Evolutionary conservation across 345 rosid genomes (phyloP).

Genomic region (Balakata baccata): DNA sequence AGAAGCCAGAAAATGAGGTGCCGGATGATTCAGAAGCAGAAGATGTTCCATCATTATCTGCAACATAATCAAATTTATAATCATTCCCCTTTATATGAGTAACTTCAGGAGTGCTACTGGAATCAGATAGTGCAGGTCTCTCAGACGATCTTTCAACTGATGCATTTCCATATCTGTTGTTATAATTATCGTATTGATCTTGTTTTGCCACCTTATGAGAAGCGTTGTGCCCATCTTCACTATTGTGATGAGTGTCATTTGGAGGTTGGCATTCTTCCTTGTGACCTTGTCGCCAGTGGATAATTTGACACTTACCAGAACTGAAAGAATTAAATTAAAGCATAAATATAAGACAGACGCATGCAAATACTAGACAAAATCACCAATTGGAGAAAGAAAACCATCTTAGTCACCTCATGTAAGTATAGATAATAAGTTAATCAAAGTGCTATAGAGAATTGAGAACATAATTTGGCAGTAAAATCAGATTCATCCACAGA

Average conservation of each 20-base stretch:
- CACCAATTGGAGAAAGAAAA: background rate
- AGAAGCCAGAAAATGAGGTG: slow-evolving; percentile 73
- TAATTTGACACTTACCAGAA: slow-evolving; percentile 83
- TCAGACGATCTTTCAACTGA: slow-evolving; percentile 30
- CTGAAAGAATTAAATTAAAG: slow-evolving; percentile 39
- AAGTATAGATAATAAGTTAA: background rate
- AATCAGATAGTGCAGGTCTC: slow-evolving; percentile 30
- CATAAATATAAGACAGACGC: slow-evolving; percentile 7
- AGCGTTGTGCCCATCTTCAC: slow-evolving; percentile 38
- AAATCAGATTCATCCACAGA: background rate
- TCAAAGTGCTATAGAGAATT: background rate
- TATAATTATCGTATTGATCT: slow-evolving; percentile 17
- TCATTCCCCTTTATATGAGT: slow-evolving; percentile 32
- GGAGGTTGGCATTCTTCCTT: slow-evolving; percentile 75
- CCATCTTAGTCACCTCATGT: background rate
- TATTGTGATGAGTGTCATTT: slow-evolving; percentile 19
- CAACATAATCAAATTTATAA: slow-evolving; percentile 38
- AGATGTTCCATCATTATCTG: slow-evolving; percentile 43
- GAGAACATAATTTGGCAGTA: background rate
- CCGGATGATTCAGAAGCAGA: slow-evolving; percentile 52
- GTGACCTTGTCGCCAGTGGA: slow-evolving; percentile 98
- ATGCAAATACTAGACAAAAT: background rate
- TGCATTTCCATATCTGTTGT: slow-evolving; percentile 30
- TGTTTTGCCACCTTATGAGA: slow-evolving; percentile 33
- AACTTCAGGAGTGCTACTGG: slow-evolving; percentile 35